Conservation (phyloP, 2,329 filamentous ascomycete species). For the Aureobasidium sp. region DNA sequence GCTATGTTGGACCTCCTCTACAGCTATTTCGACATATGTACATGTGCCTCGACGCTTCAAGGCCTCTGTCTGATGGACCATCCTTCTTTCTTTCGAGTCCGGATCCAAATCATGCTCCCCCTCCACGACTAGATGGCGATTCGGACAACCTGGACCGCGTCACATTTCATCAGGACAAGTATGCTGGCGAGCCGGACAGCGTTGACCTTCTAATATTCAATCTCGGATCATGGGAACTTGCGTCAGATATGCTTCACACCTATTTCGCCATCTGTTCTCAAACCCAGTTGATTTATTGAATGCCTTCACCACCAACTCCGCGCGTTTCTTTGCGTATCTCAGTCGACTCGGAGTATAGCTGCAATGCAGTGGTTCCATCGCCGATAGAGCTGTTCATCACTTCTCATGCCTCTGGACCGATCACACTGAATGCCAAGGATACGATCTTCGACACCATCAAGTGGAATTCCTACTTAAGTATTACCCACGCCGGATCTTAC, state of each 20-base stretch:
- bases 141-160: not conserved
- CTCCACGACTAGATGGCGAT: not conserved
- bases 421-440: not conserved
- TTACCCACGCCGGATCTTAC: not conserved
- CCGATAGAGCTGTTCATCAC: not conserved
- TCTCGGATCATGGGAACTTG: conserved; percentile 6
- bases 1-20: not conserved
- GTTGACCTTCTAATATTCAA: not conserved
- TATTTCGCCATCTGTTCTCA: not conserved
- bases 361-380: not conserved
- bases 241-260: conserved; percentile 8
- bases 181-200: not conserved
- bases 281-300: not conserved
- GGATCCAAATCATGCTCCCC: not conserved
- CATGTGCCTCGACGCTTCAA: not conserved
- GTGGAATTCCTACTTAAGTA: not conserved
- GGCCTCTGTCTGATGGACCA: not conserved
- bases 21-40: not conserved
- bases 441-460: not conserved
- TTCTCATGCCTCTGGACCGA: not conserved
- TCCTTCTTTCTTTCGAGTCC: not conserved
- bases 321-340: not conserved
- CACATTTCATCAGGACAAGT: not conserved
- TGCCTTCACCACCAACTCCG: not conserved
- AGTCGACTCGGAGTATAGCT: not conserved